Conservation (phyloP, 2,329 filamentous ascomycete genomes). For the Helotiales sp. region DNA sequence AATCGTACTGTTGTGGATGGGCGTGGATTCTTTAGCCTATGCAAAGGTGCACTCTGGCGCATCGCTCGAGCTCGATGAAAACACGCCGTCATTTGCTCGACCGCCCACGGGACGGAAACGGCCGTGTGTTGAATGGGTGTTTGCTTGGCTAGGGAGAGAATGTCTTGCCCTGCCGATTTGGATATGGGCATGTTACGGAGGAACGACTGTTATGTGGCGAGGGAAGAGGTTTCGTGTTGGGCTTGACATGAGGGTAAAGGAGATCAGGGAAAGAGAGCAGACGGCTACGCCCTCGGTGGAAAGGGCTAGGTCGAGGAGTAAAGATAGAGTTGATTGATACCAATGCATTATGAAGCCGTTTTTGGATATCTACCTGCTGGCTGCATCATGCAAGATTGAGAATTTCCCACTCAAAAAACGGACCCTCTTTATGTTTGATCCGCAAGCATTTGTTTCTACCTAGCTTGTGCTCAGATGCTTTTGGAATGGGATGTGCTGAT, state of each 20-base stretch:
- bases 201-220: conserved; percentile 85
- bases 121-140: conserved; percentile 71
- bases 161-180: conserved; percentile 85
- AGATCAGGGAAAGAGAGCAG: conserved; percentile 41
- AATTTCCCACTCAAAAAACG: no score
- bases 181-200: conserved; percentile 88
- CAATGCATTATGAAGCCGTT: background rate
- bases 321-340: conserved; percentile 38
- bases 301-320: conserved; percentile 31
- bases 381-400: no score
- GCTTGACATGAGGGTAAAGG: conserved; percentile 80
- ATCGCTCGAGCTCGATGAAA: conserved; percentile 70
- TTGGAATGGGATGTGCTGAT: background rate
- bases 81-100: conserved; percentile 77
- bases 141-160: conserved; percentile 86
- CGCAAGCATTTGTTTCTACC: background rate
- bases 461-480: background rate
- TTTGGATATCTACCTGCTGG: background rate
- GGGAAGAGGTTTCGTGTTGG: conserved; percentile 82
- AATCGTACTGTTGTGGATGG: conserved; percentile 73
- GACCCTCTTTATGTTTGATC: background rate
- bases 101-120: conserved; percentile 63
- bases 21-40: conserved; percentile 76
- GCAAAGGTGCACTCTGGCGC: conserved; percentile 73
- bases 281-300: conserved; percentile 24